Conservation (phyloP, 108 stramenopile species). For the Discostella stelligeroides region DNA sequence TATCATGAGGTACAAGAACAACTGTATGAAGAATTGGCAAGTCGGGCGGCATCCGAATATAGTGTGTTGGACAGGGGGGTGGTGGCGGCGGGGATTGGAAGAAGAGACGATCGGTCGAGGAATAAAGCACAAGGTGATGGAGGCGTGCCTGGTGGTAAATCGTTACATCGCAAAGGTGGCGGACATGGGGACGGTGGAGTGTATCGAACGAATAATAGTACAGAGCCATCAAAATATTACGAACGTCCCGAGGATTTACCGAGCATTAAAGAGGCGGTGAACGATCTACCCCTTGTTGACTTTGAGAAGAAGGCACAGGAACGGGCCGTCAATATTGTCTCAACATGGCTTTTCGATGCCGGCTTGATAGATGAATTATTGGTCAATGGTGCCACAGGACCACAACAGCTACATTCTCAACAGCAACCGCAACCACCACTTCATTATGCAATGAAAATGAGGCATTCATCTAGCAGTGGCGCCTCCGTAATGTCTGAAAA, state of each 20-base stretch:
- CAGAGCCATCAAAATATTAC: conserved; percentile 29
- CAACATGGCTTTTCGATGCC: conserved; percentile 87
- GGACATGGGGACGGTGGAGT: conserved; percentile 2
- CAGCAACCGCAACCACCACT: neutral
- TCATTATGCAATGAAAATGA: no score
- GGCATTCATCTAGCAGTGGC: neutral
- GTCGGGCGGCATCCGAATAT: conserved; percentile 29
- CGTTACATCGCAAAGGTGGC: neutral
- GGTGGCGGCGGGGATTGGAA: conserved; percentile 36
- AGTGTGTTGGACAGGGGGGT: neutral
- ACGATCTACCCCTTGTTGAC: conserved; percentile 64
- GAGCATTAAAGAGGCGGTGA: conserved; percentile 80
- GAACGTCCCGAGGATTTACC: conserved; percentile 79
- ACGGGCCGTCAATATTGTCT: conserved; percentile 77
- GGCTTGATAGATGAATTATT: conserved; percentile 87
- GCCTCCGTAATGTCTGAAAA: conserved; percentile 27
- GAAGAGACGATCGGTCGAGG: conserved; percentile 28
- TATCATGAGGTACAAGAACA: conserved; percentile 78
- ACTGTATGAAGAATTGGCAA: conserved; percentile 72
- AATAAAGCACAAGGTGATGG: neutral
- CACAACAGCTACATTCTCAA: neutral
- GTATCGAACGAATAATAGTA: neutral
- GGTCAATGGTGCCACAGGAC: conserved; percentile 65
- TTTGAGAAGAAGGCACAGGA: conserved; percentile 88
- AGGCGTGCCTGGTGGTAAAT: neutral